Evolutionary conservation across 441 rosid genomes (phyloP).

Genomic region (Eutrema salsugineum): DNA sequence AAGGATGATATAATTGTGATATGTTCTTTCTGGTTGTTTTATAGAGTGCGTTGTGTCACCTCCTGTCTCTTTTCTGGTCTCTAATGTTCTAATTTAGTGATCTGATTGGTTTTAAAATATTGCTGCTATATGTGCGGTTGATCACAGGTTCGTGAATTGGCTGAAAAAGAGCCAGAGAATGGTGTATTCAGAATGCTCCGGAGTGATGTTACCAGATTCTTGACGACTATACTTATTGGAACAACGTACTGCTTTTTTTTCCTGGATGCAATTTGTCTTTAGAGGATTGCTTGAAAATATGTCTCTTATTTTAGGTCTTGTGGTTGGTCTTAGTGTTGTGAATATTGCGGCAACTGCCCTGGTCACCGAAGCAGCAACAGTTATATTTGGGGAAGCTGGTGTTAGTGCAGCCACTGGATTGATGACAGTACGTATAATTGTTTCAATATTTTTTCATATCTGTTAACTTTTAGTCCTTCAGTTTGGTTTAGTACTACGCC

Average conservation of each 20-base stretch:
- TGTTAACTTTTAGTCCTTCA: neutral
- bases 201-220: constrained; percentile 95
- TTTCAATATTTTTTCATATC: neutral
- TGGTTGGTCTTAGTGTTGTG: constrained; percentile 64
- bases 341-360: constrained; percentile 99
- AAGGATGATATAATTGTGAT: neutral
- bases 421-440: constrained; percentile 75
- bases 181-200: constrained; percentile 98
- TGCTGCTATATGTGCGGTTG: constrained; percentile 20
- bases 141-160: constrained; percentile 88
- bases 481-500: neutral
- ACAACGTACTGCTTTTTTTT: constrained; percentile 67
- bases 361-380: constrained; percentile 98
- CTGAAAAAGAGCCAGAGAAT: constrained; percentile 92
- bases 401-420: constrained; percentile 99
- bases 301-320: constrained; percentile 38
- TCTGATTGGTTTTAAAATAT: constrained; percentile 25
- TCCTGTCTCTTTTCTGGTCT: neutral
- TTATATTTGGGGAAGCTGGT: constrained; percentile 99
- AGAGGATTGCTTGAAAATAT: constrained; percentile 25
- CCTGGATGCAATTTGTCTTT: constrained; percentile 19
- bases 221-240: constrained; percentile 98
- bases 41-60: neutral
- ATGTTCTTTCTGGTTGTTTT: no score
- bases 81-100: neutral